phyloP scores from a whole-genome alignment of 331 rosid genomes.

The Cydonia oblonga region DNA sequence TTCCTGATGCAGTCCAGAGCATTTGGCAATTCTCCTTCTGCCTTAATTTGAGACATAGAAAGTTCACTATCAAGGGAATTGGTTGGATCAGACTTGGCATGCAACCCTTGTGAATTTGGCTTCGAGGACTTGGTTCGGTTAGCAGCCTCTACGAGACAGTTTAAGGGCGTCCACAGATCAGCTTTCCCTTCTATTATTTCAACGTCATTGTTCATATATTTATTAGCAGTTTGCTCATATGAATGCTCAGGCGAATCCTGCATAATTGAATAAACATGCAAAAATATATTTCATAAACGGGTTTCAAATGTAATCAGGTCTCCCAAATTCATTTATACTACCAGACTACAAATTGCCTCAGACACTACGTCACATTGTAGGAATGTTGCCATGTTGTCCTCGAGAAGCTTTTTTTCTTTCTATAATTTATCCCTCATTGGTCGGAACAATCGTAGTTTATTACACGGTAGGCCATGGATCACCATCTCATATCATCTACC shows the following conservation, averaged over 20 bases:
- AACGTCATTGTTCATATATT: conserved; percentile 25
- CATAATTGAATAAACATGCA: conserved; percentile 7
- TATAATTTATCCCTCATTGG: not conserved
- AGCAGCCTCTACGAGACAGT: conserved; percentile 97
- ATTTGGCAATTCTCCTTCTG: conserved; percentile 36
- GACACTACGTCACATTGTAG: not conserved
- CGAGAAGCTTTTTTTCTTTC: not conserved
- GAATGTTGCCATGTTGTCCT: not conserved
- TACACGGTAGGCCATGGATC: not conserved
- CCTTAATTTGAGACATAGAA: conserved; percentile 32
- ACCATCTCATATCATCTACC: not conserved
- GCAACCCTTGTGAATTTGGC: conserved; percentile 45
- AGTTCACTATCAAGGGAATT: conserved; percentile 33
- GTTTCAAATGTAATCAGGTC: not conserved
- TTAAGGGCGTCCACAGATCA: conserved; percentile 96
- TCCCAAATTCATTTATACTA: not conserved
- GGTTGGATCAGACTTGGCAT: conserved; percentile 46
- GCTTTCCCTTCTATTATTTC: conserved; percentile 65
- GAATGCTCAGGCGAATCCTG: conserved; percentile 67
- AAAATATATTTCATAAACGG: not conserved
- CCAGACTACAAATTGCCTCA: not conserved
- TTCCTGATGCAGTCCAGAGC: conserved; percentile 20
- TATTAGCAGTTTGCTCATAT: conserved; percentile 32
- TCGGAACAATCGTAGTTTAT: not conserved
- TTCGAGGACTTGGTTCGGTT: conserved; percentile 88